Evolutionary conservation across 1,284 basidiomycete species (phyloP), one percentile per base, ranked within the genome.

Genomic region (Heterobasidion irregulare): DNA sequence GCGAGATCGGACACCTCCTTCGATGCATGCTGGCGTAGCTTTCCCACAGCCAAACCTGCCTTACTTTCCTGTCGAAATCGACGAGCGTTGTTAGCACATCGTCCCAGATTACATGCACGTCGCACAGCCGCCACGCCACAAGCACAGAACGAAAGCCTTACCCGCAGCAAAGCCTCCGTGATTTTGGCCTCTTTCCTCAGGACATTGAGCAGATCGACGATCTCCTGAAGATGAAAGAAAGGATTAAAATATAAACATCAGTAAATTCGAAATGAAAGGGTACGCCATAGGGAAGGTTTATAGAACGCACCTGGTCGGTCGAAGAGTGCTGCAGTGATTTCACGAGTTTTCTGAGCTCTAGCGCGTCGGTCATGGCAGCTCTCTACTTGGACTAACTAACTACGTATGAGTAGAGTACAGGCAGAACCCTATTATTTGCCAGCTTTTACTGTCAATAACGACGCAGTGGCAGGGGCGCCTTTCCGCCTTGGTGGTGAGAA

Each of bases 21-120:
- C 16, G 83, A 77, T 0, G 80, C 70, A 67, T 94, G 83, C 34
- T 80, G 78, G 48, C 95, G 83, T 32, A 98, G 76, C 73, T 97
- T 98, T 52, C 94, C 94, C 2, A 98, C 91, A 0, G 93, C 91
- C 10, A 97, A 76, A 57, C 95, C 95, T 4, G 91, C 92, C 73
- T 92, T 94, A 65, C 92, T 94, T 69, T 92, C 90, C 91, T 92
- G 64, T 36, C 12, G 12, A 41, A 58, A 46, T 19, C 5, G 34
- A 45, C 44, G 43, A 50, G 16, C 26, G 26, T 26, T 5, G 26
- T 26, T 26, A 26, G 26, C 26, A 26, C 26, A 26, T 5, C 26
- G 26, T 26, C 26, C 26, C 4, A 26, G 50, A 43, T 48, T 55
- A 26, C 26, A 26, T 26, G 26, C 26, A 26, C 26, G 4, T 26